These are phyloP conservation scores for Debaryomyces udenii DNA, from an alignment of 1,139 yeast genomes.

Conservation along the genomic window DNA sequence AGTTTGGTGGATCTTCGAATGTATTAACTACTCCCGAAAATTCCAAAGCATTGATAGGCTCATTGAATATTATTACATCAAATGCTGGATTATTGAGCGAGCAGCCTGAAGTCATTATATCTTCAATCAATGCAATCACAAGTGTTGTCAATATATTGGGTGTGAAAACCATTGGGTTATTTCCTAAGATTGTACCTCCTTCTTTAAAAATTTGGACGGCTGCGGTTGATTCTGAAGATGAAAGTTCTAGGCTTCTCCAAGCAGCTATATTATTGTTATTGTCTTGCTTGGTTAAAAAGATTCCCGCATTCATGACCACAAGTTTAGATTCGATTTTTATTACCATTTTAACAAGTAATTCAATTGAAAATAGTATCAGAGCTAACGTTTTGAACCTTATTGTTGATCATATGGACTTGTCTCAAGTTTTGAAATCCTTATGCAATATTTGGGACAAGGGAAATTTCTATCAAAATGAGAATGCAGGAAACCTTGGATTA, in stretches of 20 bases:
- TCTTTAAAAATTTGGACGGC: constrained; percentile 59
- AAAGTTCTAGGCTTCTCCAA: constrained; percentile 48
- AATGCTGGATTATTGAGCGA: constrained; percentile 54
- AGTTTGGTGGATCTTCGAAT: constrained; percentile 53
- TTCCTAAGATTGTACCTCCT: constrained; percentile 83
- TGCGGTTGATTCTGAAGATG: constrained; percentile 29
- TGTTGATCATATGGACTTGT: constrained; percentile 69
- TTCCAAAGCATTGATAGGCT: constrained; percentile 48
- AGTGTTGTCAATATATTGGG: constrained; percentile 75
- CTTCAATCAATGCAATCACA: constrained; percentile 74
- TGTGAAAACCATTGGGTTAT: constrained; percentile 80
- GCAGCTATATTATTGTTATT: constrained; percentile 71
- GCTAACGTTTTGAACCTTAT: constrained; percentile 65
- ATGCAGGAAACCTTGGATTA: constrained; percentile 67
- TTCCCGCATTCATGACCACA: constrained; percentile 84
- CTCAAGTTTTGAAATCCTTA: constrained; percentile 63
- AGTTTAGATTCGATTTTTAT: constrained; percentile 63
- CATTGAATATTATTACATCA: constrained; percentile 57
- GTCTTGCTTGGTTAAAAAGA: constrained; percentile 75
- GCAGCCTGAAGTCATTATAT: constrained; percentile 66
- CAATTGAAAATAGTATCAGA: constrained; percentile 62
- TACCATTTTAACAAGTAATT: constrained; percentile 58
- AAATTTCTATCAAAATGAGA: constrained; percentile 35
- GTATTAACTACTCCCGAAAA: constrained; percentile 38
- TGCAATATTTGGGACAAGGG: constrained; percentile 59